Conservation (phyloP, 2,329 filamentous ascomycete species). For the Monosporascus sp. region DNA sequence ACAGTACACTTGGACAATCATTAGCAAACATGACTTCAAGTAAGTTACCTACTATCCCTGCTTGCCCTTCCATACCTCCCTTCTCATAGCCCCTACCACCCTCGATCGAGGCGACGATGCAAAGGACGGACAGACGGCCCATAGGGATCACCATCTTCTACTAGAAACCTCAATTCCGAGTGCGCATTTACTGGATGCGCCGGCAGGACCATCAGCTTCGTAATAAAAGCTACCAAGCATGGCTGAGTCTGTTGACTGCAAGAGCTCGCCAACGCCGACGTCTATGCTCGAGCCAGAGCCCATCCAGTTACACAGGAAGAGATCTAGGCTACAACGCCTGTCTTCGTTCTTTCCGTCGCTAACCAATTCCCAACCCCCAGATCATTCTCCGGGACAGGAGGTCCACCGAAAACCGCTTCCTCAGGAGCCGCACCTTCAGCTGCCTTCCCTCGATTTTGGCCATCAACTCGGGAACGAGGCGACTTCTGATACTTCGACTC, state of each 20-base stretch:
- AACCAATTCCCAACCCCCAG: slow-evolving; percentile 20
- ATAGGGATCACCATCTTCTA: not conserved
- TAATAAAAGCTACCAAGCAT: not conserved
- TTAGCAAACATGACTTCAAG: slow-evolving; percentile 11
- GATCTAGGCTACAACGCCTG: slow-evolving; percentile 20
- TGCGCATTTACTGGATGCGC: too few species aligned
- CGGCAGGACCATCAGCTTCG: too few species aligned
- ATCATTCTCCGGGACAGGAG: slow-evolving; percentile 9
- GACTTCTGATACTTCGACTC: not conserved
- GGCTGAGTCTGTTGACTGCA: not conserved
- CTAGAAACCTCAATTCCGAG: too few species aligned
- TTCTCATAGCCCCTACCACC: slow-evolving; percentile 4
- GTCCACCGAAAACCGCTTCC: slow-evolving; percentile 23
- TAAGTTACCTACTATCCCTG: slow-evolving; percentile 7
- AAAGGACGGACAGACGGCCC: not conserved
- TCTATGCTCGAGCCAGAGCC: slow-evolving; percentile 14
- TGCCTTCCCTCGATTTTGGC: slow-evolving; percentile 8
- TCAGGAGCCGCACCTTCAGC: slow-evolving; percentile 11
- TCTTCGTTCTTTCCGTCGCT: slow-evolving; percentile 29
- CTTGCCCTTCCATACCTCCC: slow-evolving; percentile 1
- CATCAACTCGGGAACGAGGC: slow-evolving; percentile 1
- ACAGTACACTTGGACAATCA: not conserved
- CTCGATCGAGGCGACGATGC: slow-evolving; percentile 2
- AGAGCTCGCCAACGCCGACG: not conserved
- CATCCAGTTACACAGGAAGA: not conserved